Evolutionary conservation across 1,284 basidiomycete species (phyloP).

Genomic region (Sanguinoderma infundibulare): DNA sequence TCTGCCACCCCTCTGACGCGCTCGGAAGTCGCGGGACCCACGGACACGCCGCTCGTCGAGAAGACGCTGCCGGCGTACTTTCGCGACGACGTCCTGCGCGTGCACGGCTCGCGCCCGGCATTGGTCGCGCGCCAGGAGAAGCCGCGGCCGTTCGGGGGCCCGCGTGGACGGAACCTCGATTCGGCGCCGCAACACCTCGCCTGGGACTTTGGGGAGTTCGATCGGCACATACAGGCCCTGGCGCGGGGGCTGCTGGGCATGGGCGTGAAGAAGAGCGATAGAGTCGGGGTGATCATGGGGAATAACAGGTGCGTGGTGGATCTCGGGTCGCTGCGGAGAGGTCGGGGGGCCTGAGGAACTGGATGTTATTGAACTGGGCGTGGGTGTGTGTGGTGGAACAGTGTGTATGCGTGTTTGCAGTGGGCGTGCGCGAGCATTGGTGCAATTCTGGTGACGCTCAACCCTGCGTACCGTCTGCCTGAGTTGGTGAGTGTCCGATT

Average conservation of each 20-base stretch:
- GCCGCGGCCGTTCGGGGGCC: slow-evolving; percentile 63
- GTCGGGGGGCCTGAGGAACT: not conserved
- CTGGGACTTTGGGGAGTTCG: slow-evolving; percentile 79
- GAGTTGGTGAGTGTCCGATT: slow-evolving; percentile 63
- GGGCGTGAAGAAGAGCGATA: slow-evolving; percentile 78
- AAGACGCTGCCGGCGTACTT: slow-evolving; percentile 73
- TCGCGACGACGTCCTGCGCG: slow-evolving; percentile 53
- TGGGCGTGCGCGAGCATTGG: slow-evolving; percentile 85
- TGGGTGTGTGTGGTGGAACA: slow-evolving; percentile 33
- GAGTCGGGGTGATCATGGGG: slow-evolving; percentile 84
- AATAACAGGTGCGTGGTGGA: slow-evolving; percentile 64
- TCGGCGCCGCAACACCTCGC: slow-evolving; percentile 57
- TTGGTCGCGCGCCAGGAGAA: slow-evolving; percentile 68
- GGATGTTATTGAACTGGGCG: not conserved
- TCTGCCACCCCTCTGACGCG: slow-evolving; percentile 26
- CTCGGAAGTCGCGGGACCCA: slow-evolving; percentile 64
- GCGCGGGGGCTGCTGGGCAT: slow-evolving; percentile 72
- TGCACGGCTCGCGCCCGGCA: slow-evolving; percentile 59
- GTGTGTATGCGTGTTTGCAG: slow-evolving; percentile 80
- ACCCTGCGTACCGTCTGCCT: slow-evolving; percentile 77
- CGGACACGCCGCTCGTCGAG: slow-evolving; percentile 59
- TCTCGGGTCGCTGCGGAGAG: not conserved
- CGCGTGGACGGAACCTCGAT: slow-evolving; percentile 52
- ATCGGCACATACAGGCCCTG: slow-evolving; percentile 67
- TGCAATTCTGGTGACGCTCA: slow-evolving; percentile 81